Conservation (phyloP, 148 eudicot genomes). For the Fagopyrum esculentum region DNA sequence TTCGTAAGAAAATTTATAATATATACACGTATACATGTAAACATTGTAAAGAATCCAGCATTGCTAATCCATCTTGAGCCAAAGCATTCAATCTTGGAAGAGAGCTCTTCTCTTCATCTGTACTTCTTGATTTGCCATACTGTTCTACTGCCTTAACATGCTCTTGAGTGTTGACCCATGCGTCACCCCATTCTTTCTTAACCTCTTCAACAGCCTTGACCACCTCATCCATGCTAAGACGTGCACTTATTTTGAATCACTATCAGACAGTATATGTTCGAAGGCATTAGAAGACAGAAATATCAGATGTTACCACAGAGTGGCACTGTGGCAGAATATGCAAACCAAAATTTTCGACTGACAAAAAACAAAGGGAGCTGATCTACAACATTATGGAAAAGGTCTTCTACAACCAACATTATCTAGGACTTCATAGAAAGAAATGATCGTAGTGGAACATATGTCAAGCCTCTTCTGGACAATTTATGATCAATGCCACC, state of each 20-base stretch:
- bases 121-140: conserved; percentile 38
- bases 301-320: neutral
- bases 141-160: conserved; percentile 62
- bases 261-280: neutral
- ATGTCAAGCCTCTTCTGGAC: neutral
- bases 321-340: neutral
- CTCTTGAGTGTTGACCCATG: conserved; percentile 35
- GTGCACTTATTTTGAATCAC: neutral
- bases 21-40: too few species aligned
- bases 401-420: neutral
- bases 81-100: conserved; percentile 12
- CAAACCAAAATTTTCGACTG: neutral
- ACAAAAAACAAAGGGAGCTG: neutral
- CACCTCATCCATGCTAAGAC: conserved; percentile 54
- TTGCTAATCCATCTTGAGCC: conserved; percentile 71
- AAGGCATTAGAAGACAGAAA: neutral
- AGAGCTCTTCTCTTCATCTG: conserved; percentile 36
- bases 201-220: conserved; percentile 61
- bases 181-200: conserved; percentile 68
- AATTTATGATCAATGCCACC: too few species aligned
- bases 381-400: neutral
- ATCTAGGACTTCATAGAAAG: neutral
- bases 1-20: too few species aligned
- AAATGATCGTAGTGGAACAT: neutral
- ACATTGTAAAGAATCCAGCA: conserved; percentile 49